Conservation (phyloP, 306 rosid species). For the Corylus avellana region DNA sequence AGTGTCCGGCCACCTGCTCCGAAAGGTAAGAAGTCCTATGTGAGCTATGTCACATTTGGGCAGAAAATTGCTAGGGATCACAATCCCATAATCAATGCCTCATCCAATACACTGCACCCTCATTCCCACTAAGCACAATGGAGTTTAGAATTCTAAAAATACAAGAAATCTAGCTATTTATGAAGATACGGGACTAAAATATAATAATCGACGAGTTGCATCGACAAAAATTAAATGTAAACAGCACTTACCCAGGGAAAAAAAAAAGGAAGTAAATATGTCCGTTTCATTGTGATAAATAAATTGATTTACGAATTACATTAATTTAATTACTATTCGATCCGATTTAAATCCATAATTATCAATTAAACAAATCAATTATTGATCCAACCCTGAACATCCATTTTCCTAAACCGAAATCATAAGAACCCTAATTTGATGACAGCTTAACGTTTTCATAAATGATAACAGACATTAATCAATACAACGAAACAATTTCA, state of each 20-base stretch:
- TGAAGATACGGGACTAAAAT: neutral
- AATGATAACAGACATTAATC: neutral
- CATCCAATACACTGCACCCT: neutral
- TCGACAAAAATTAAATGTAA: neutral
- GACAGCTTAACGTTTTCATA: neutral
- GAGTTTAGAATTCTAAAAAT: neutral
- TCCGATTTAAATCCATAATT: neutral
- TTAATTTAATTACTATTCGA: neutral
- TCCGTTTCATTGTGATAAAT: neutral
- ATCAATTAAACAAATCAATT: neutral
- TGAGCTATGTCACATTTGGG: no score
- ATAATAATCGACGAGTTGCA: neutral
- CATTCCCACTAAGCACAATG: neutral
- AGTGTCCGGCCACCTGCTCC: no score
- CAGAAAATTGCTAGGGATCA: no score
- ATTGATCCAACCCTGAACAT: neutral
- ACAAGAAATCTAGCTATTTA: neutral
- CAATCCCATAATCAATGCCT: neutral
- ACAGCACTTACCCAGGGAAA: neutral
- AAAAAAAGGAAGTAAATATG: neutral
- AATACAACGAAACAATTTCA: neutral
- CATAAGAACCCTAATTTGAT: constrained; percentile 14
- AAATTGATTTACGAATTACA: neutral
- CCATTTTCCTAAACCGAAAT: constrained; percentile 5
- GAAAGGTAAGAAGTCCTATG: no score